phyloP scores from a whole-genome alignment of 306 rosid genomes.

The Pyrus betulifolia region DNA sequence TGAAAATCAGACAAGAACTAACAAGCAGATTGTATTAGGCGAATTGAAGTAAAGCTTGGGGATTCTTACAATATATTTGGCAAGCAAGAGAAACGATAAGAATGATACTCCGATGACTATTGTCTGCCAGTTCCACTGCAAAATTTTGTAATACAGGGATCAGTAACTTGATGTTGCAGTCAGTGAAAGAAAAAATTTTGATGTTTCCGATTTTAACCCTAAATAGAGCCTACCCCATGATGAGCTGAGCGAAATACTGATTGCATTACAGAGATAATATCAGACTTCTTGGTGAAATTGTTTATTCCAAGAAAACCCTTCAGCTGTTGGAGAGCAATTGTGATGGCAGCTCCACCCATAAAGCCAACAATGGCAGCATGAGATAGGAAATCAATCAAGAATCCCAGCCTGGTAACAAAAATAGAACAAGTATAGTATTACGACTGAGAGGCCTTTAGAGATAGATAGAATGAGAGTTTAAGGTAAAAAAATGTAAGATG shows the following conservation, averaged over 20 bases:
- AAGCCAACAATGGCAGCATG: constrained; percentile 98
- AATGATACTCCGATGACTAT: constrained; percentile 65
- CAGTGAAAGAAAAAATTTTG: not conserved
- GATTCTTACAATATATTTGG: constrained; percentile 69
- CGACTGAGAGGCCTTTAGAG: not conserved
- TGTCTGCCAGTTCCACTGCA: constrained; percentile 99
- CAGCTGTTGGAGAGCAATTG: constrained; percentile 95
- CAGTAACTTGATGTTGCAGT: constrained; percentile 1
- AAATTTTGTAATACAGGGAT: constrained; percentile 11
- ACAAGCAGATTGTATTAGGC: not conserved
- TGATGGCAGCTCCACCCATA: constrained; percentile 99
- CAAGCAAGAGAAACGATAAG: constrained; percentile 54
- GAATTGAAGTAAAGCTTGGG: not conserved
- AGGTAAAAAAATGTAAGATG: not conserved
- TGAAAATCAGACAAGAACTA: constrained; percentile 21
- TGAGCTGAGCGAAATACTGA: constrained; percentile 57
- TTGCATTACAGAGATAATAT: constrained; percentile 59
- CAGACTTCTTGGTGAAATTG: constrained; percentile 62
- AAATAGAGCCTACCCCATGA: constrained; percentile 59
- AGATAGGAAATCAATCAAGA: constrained; percentile 90
- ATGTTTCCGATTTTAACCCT: not conserved
- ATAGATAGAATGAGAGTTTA: not conserved
- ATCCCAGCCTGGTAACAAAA: constrained; percentile 60
- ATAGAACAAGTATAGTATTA: not conserved
- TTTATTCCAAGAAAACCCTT: constrained; percentile 87